These are phyloP conservation scores for Taphrina flavorubra DNA, from an alignment of 1,139 yeast genomes.

Conservation along the genomic window DNA sequence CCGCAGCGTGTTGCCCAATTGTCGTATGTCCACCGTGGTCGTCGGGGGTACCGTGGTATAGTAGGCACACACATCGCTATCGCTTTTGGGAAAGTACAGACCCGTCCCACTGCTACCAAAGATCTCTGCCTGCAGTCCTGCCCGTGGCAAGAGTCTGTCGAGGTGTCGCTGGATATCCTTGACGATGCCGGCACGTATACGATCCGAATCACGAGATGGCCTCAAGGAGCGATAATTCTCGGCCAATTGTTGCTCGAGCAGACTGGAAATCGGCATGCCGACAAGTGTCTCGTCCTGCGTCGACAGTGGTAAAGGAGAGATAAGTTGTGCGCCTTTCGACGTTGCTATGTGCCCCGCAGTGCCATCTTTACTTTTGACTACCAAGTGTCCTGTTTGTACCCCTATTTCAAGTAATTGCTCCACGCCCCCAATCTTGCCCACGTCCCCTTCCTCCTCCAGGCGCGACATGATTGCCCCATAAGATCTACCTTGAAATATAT, in stretches of 20 bases:
- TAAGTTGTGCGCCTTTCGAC: background rate
- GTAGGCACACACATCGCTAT: constrained; percentile 27
- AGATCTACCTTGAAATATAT: constrained; percentile 11
- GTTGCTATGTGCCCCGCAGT: constrained; percentile 5
- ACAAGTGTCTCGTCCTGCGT: background rate
- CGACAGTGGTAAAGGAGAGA: constrained; percentile 1
- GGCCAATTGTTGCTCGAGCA: constrained; percentile 14
- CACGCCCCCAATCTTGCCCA: constrained; percentile 19
- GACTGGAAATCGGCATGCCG: background rate
- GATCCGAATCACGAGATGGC: constrained; percentile 27
- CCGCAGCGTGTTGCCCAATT: constrained; percentile 17
- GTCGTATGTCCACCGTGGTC: constrained; percentile 8
- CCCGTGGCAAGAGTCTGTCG: constrained; percentile 10
- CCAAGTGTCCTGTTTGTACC: constrained; percentile 18
- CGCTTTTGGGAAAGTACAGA: constrained; percentile 33
- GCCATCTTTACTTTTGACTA: background rate
- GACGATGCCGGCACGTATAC: constrained; percentile 17
- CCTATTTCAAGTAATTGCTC: constrained; percentile 23
- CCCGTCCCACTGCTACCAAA: constrained; percentile 34
- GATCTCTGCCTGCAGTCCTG: constrained; percentile 23
- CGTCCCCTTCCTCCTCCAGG: constrained; percentile 28
- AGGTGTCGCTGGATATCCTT: constrained; percentile 31
- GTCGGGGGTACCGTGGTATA: constrained; percentile 27
- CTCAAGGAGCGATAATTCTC: constrained; percentile 26
- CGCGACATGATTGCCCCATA: constrained; percentile 4